A percentile compares a stretch with the other conserved stretches of the same genome.
phyloP scores from a whole-genome alignment of 1,284 basidiomycete species.

The Schizophyllum amplum region DNA sequence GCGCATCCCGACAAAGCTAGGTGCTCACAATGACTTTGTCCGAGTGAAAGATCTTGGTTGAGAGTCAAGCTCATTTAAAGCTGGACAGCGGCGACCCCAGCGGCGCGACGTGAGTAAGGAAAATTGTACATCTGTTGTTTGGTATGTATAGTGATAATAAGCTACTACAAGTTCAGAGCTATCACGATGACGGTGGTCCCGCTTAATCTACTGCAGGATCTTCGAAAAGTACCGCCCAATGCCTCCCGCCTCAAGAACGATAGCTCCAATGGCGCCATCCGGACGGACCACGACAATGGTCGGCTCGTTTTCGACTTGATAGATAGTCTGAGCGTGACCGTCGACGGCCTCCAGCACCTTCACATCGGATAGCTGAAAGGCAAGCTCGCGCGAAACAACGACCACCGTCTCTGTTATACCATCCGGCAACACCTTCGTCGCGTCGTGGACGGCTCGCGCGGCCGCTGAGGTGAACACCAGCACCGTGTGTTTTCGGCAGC shows the following conservation, averaged over 20 bases:
- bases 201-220: no score
- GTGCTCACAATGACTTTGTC: no score
- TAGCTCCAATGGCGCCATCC: slow-evolving; percentile 15
- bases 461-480: background rate
- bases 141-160: no score
- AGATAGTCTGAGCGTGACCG: slow-evolving; percentile 8
- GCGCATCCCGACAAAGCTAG: no score
- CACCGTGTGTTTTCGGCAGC: background rate
- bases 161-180: no score
- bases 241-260: slow-evolving; percentile 8
- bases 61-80: no score
- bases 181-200: no score
- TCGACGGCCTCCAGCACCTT: slow-evolving; percentile 3
- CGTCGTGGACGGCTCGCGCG: background rate
- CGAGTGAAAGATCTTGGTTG: no score
- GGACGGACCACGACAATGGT: slow-evolving; percentile 15
- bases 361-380: background rate
- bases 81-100: no score
- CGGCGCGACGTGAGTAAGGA: no score
- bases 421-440: background rate
- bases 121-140: no score
- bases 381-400: background rate
- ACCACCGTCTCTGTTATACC: background rate
- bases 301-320: slow-evolving; percentile 4
- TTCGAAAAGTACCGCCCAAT: slow-evolving; percentile 11